Evolutionary conservation across 2,329 filamentous ascomycete genomes (phyloP).

Genomic region (Teratosphaeria epicoccoides): DNA sequence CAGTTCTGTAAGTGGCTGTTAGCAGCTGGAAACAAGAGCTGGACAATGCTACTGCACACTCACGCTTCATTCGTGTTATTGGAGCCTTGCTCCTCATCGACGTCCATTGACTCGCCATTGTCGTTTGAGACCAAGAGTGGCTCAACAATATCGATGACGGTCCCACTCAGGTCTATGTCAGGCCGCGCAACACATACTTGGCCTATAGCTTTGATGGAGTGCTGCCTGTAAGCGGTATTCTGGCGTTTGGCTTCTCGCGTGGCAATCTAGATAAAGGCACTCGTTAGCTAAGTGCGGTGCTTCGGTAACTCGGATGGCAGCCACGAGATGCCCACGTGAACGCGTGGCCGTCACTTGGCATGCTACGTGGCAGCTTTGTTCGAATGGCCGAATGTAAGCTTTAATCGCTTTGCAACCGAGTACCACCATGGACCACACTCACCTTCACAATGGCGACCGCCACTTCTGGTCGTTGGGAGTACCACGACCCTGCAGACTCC

Average conservation of each 20-base stretch:
- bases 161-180: constrained; percentile 59
- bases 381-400: no score
- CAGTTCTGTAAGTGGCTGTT: constrained; percentile 12
- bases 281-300: not conserved
- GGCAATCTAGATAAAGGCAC: constrained; percentile 46
- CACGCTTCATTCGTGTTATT: constrained; percentile 18
- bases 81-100: constrained; percentile 39
- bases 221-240: constrained; percentile 70
- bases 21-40: constrained; percentile 1
- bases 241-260: constrained; percentile 84
- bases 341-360: not conserved
- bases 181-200: constrained; percentile 57
- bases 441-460: constrained; percentile 58
- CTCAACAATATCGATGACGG: constrained; percentile 54
- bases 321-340: not conserved
- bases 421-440: constrained; percentile 11
- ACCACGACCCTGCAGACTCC: constrained; percentile 49
- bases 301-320: not conserved
- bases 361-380: not conserved
- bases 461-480: constrained; percentile 47
- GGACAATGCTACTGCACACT: constrained; percentile 7
- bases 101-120: constrained; percentile 52
- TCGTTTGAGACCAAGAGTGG: constrained; percentile 47
- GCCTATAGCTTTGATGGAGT: constrained; percentile 63
- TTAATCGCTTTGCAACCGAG: no score